These are phyloP conservation scores for Angomonas desouzai DNA, from an alignment of 208 protist genomes.

Conservation along the genomic window DNA sequence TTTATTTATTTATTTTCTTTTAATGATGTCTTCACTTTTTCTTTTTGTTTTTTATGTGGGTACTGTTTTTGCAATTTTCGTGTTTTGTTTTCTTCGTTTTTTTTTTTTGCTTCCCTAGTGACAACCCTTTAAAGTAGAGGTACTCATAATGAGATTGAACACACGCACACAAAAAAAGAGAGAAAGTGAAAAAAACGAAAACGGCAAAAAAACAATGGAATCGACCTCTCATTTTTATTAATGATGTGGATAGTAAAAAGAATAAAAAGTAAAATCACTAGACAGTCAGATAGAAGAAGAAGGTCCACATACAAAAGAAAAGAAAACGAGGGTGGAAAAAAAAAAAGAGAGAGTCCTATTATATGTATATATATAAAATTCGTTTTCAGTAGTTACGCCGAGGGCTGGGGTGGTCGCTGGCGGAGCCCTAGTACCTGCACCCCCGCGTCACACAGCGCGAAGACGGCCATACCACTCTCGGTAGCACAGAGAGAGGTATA, in stretches of 20 bases:
- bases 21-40: constrained; percentile 3
- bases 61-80: constrained; percentile 11
- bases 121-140: no score
- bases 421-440: neutral
- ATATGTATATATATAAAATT: neutral
- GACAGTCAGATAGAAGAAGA: constrained; percentile 1
- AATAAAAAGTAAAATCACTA: no score
- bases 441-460: neutral
- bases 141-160: no score
- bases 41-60: constrained; percentile 3
- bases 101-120: constrained; percentile 9
- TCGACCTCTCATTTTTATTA: no score
- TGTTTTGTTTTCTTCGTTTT: constrained; percentile 11
- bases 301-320: neutral
- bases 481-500: constrained; percentile 27
- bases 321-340: constrained; percentile 1
- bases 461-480: constrained; percentile 5
- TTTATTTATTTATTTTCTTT: constrained; percentile 10
- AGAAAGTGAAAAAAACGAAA: no score
- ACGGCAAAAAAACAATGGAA: no score
- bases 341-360: constrained; percentile 1
- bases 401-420: neutral
- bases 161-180: no score
- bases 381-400: neutral
- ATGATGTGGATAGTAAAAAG: no score